Percentiles rank a stretch among this genome's conserved stretches.
These are phyloP conservation scores for Bryum argenteum DNA, from an alignment of 225 moss, liverwort and hornwort genomes.

Conservation along the genomic window DNA sequence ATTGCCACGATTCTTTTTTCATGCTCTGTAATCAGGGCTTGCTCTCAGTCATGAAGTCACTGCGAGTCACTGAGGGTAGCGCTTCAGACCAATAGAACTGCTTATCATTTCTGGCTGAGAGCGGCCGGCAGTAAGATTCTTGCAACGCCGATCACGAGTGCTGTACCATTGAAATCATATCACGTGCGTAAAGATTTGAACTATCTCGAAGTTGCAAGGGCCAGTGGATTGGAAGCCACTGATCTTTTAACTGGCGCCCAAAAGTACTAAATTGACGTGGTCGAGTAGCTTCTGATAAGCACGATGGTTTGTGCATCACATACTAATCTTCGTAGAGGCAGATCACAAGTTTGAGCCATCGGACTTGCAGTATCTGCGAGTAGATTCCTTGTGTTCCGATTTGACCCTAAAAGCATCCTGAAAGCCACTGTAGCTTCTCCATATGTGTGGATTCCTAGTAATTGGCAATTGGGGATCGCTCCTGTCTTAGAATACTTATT, in stretches of 20 bases:
- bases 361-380: too few species aligned
- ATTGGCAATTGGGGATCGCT: too few species aligned
- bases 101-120: conserved; percentile 4
- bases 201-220: neutral
- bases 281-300: neutral
- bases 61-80: neutral
- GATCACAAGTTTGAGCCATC: too few species aligned
- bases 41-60: conserved; percentile 1
- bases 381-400: too few species aligned
- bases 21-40: neutral
- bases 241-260: neutral
- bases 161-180: neutral
- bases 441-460: too few species aligned
- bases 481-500: too few species aligned
- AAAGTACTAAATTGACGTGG: neutral
- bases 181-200: neutral
- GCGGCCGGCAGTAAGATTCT: conserved; percentile 3
- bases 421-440: too few species aligned
- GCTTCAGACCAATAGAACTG: neutral
- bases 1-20: neutral
- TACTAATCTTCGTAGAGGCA: too few species aligned
- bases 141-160: neutral
- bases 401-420: too few species aligned
- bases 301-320: neutral
- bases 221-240: neutral